Conservation (phyloP, 306 rosid genomes). For the Begonia fuchsioides region DNA sequence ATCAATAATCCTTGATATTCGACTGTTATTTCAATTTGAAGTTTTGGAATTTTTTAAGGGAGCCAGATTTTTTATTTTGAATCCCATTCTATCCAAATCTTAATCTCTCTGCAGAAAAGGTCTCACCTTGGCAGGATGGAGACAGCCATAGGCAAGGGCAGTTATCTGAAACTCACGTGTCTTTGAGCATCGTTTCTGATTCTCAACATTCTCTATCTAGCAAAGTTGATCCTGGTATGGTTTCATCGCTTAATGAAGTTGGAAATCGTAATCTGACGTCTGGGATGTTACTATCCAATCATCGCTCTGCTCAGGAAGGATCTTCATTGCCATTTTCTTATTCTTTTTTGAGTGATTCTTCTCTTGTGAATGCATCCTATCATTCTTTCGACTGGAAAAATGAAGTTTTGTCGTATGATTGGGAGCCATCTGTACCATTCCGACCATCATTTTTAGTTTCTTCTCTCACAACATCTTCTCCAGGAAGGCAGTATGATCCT, state of each 20-base stretch:
- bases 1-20: slow-evolving; percentile 19
- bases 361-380: slow-evolving; percentile 18
- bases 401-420: slow-evolving; percentile 35
- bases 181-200: slow-evolving; percentile 6
- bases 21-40: slow-evolving; percentile 16
- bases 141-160: slow-evolving; percentile 22
- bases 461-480: slow-evolving; percentile 25
- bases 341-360: slow-evolving; percentile 22
- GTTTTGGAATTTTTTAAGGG: background rate
- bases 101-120: slow-evolving; percentile 24
- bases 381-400: slow-evolving; percentile 25
- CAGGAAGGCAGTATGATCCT: slow-evolving; percentile 54
- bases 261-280: slow-evolving; percentile 7
- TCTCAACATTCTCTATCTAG: slow-evolving; percentile 11
- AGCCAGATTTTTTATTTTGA: background rate
- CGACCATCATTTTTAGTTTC: slow-evolving; percentile 69
- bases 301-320: slow-evolving; percentile 22
- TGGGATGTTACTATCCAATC: slow-evolving; percentile 18
- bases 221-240: slow-evolving; percentile 11
- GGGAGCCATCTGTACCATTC: slow-evolving; percentile 95
- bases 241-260: slow-evolving; percentile 12
- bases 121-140: slow-evolving; percentile 20
- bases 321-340: slow-evolving; percentile 22
- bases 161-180: slow-evolving; percentile 22
- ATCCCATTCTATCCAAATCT: slow-evolving; percentile 20